Percentiles rank a stretch among this genome's conserved stretches.
Evolutionary conservation across 345 rosid genomes (phyloP).

Genomic region (Eucalyptus paniculata): DNA sequence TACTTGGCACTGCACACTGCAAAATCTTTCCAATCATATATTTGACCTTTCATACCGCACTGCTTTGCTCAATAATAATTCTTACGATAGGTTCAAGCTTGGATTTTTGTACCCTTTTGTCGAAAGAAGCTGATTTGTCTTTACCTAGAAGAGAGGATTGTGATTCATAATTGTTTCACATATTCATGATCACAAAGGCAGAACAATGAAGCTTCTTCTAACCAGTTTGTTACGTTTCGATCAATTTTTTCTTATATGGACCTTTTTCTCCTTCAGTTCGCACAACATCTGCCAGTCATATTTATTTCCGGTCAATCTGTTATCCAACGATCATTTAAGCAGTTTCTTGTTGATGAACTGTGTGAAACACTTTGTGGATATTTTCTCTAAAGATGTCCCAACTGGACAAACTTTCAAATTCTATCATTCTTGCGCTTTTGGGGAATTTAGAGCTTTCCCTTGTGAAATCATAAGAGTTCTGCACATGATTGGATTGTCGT

Average conservation of each 20-base stretch:
- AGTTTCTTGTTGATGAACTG: neutral
- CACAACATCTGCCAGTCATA: neutral
- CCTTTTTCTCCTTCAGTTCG: neutral
- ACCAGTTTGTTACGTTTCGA: neutral
- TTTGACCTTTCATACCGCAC: neutral
- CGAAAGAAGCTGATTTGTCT: neutral
- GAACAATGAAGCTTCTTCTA: neutral
- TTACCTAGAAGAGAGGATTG: neutral
- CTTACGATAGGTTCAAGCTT: neutral
- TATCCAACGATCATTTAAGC: neutral
- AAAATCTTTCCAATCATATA: neutral
- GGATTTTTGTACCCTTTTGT: neutral
- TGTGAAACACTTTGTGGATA: neutral
- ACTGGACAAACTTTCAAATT: neutral
- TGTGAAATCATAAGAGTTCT: neutral
- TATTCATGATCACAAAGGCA: neutral
- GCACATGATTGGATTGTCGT: neutral
- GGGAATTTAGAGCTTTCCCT: neutral
- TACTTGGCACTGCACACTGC: neutral
- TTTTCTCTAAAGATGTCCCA: neutral
- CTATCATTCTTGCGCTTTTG: neutral
- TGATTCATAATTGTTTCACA: neutral
- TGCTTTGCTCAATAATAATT: neutral
- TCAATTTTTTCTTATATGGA: neutral
- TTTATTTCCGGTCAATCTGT: neutral